These are phyloP conservation scores for Capronia americana DNA, from an alignment of 2,329 filamentous ascomycete genomes.

Conservation along the genomic window DNA sequence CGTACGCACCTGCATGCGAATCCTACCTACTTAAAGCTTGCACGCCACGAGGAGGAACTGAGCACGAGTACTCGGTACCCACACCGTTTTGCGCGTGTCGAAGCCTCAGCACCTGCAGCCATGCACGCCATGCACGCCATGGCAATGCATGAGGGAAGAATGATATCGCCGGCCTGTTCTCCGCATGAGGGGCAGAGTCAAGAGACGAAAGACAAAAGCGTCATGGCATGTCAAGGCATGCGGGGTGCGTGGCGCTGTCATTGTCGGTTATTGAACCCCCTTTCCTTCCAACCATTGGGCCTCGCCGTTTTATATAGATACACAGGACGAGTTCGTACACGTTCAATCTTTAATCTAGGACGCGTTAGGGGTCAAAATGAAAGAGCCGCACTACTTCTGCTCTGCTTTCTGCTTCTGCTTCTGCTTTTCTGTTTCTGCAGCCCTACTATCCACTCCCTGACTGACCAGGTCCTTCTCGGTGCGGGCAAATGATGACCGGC, in stretches of 20 bases:
- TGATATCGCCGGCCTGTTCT: conserved; percentile 27
- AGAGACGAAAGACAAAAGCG: not conserved
- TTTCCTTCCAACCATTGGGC: too few relatives aligned
- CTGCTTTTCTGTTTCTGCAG: not conserved
- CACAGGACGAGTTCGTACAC: too few relatives aligned
- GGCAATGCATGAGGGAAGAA: conserved; percentile 3
- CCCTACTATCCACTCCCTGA: not conserved
- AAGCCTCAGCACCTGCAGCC: not conserved
- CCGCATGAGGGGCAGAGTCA: conserved; percentile 24
- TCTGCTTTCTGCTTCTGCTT: not conserved
- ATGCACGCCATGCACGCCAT: too few relatives aligned
- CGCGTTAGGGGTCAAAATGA: too few relatives aligned
- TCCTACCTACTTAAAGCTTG: too few relatives aligned
- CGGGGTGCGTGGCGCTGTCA: not conserved
- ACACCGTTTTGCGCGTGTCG: not conserved
- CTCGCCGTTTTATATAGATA: too few relatives aligned
- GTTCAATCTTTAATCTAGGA: not conserved
- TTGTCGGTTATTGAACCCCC: conserved; percentile 5
- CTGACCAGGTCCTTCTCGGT: not conserved
- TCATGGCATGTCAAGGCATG: not conserved
- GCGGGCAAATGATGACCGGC: not conserved
- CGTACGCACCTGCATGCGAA: too few relatives aligned
- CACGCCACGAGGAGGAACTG: too few relatives aligned
- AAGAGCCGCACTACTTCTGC: not conserved
- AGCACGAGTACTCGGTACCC: not conserved